Evolutionary conservation across 2,329 filamentous ascomycete species (phyloP), one percentile per base, ranked within the genome.

Genomic region (Eutypa lata): DNA sequence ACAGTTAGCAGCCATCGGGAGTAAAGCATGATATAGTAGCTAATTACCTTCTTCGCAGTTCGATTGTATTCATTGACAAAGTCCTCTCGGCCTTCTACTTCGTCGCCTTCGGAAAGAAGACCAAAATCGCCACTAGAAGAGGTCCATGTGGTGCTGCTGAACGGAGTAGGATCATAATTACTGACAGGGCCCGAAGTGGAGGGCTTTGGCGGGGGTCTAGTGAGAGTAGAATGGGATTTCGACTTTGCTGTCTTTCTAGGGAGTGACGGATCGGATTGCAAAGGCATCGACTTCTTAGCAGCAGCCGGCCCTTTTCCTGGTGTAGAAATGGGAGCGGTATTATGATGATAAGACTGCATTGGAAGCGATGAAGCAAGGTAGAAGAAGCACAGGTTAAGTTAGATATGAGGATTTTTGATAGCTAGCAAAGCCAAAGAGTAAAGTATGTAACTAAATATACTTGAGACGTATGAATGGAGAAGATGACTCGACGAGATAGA

Each of bases 41-140:
- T 35, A 50, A 57, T 31, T 55, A 84, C 83, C 76, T 81, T 81
- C 52, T 73, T 76, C 2, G 84, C 84, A 5, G 87, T 65, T 4
- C 75, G 71, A 63, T 87, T 87, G 65, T 86, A 88, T 58, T 85
- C 80, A 7, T 76, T 61, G 6, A 86, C 65, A 62, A 81, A 82
- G 2, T 68, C 61, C 1, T 69, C 64, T 28, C 81, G 73, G 50
- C 79, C 74, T 35, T 78, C 75, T 16, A 77, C 65, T 28, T 78
- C 76, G 40, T 82, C 80, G 3, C 69, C 69, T 50, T 83, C 79
- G 19, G 73, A 75, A 31, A 76, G 62, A 16, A 75, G 62, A 2
- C 73, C 77, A 18, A 73, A 60, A 31, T 80, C 80, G 38, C 76
- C 78, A 52, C 77, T 82, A 42, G 78, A 80, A 18, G 80, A 79